Conservation (phyloP, 2,329 filamentous ascomycete species). For the Harringtonia aguacate region DNA sequence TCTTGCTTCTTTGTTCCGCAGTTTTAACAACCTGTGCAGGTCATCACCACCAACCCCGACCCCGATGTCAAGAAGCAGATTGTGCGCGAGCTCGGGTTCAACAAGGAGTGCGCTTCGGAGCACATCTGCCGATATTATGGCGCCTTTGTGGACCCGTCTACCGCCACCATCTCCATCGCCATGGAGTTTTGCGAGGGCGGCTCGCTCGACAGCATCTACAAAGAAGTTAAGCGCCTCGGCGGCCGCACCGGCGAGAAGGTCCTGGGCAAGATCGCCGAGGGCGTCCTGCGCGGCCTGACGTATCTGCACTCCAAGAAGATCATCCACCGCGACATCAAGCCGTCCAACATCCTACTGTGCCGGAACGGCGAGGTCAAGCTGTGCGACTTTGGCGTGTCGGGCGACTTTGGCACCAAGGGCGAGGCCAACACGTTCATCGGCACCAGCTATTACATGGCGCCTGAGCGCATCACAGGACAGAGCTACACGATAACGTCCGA, state of each 20-base stretch:
- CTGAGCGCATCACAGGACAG: constrained; percentile 93
- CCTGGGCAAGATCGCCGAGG: constrained; percentile 90
- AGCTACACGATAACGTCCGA: constrained; percentile 98
- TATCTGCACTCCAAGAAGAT: constrained; percentile 95
- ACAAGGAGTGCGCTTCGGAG: constrained; percentile 91
- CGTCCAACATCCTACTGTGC: constrained; percentile 90
- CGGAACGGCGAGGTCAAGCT: constrained; percentile 91
- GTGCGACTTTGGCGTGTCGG: constrained; percentile 95
- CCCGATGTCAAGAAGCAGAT: constrained; percentile 99
- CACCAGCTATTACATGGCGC: constrained; percentile 98
- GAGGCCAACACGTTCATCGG: constrained; percentile 99
- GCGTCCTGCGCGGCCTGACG: constrained; percentile 83
- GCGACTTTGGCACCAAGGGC: constrained; percentile 96
- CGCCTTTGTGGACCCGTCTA: constrained; percentile 91
- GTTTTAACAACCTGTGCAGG: constrained; percentile 34
- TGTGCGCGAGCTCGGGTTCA: constrained; percentile 89
- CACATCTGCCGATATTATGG: constrained; percentile 98
- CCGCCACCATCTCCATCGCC: constrained; percentile 91
- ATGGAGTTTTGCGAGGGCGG: constrained; percentile 99
- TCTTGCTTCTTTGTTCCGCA: no score
- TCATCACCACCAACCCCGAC: constrained; percentile 96
- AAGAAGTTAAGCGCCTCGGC: constrained; percentile 90
- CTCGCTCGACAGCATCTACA: constrained; percentile 92
- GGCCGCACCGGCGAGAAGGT: constrained; percentile 96
- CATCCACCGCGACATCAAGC: constrained; percentile 98